A percentile compares a stretch with the other conserved stretches of the same genome.
phyloP scores from a whole-genome alignment of 148 eudicot species.

The Camellia sinensis region DNA sequence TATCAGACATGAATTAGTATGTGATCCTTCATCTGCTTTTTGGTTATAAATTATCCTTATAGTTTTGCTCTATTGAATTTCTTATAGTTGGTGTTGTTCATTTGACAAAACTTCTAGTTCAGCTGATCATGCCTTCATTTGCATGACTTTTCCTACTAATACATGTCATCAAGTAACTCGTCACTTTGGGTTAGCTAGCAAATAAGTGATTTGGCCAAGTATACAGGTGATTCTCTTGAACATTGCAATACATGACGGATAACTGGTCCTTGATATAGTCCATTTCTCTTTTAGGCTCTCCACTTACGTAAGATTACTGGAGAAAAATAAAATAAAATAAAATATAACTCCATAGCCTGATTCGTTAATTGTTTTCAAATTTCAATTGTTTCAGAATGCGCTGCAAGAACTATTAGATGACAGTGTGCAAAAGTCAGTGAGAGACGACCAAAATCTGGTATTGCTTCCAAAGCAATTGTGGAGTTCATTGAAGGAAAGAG shows the following conservation, averaged over 20 bases:
- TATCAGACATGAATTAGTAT: neutral
- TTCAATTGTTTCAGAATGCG: constrained; percentile 27
- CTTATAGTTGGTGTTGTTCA: neutral
- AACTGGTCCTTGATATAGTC: neutral
- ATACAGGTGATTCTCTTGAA: neutral
- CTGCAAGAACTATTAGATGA: constrained; percentile 51
- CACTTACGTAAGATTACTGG: neutral
- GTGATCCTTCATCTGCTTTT: neutral
- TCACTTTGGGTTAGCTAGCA: neutral
- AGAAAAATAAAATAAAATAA: neutral
- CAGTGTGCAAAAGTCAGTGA: constrained; percentile 31
- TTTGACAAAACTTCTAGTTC: neutral
- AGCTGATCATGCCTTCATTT: neutral
- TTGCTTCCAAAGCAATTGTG: constrained; percentile 75
- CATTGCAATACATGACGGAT: neutral
- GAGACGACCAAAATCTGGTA: constrained; percentile 50
- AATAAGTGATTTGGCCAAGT: neutral
- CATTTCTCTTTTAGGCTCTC: neutral
- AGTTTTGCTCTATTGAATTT: neutral
- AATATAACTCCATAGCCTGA: constrained; percentile 2
- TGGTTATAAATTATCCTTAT: neutral
- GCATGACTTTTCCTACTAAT: neutral
- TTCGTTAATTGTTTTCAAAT: neutral
- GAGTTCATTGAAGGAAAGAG: constrained; percentile 60
- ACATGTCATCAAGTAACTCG: neutral